Base-by-base conservation (phyloP, 768 basidiomycete genomes). In the Cyathus striatus region DNA sequence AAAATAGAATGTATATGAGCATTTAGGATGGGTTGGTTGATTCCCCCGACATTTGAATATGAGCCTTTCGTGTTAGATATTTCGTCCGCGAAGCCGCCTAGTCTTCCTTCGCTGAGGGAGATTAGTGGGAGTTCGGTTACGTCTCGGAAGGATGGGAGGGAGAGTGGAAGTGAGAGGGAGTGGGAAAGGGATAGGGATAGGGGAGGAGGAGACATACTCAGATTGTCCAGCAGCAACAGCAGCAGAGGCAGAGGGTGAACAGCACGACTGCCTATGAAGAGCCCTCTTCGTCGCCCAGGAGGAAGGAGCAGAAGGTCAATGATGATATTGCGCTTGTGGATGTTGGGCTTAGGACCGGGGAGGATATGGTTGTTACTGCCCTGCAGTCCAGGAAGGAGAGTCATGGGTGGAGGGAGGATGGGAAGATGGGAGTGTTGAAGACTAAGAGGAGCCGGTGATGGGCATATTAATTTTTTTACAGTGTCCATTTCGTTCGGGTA, bases 21-120 rank as follows among this genome's bases (percentile, higher is more conserved):
- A n/a, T n/a, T n/a, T n/a, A n/a, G n/a, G n/a, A n/a, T n/a, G n/a
- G n/a, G n/a, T n/a, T n/a, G n/a, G n/a, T n/a, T n/a, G n/a, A n/a
- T n/a, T 17, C 16, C 27, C 17, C 35, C 35, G 10, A 37, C 21
- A 18, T 20, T 20, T 23, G 42, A 24, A 17, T 26, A 45, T n/a
- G 50, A 52, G 21, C 43, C 37, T 37, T 49, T 48, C 17, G 51
- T 55, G 24, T 27, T 55, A 34, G 54, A 55, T 35, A 55, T 55
- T 34, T 46, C 35, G 10, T 20, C 21, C 18, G 14, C 44, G 10
- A 24, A 40, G 13, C 39, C 46, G n/a, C n/a, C n/a, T n/a, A n/a
- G n/a, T n/a, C n/a, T n/a, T n/a, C n/a, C n/a, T n/a, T n/a, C n/a
- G n/a, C n/a, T n/a, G n/a, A n/a, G n/a, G n/a, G n/a, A n/a, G n/a